Evolutionary conservation across 208 protist genomes (phyloP).

Genomic region (Phytomonas francai): DNA sequence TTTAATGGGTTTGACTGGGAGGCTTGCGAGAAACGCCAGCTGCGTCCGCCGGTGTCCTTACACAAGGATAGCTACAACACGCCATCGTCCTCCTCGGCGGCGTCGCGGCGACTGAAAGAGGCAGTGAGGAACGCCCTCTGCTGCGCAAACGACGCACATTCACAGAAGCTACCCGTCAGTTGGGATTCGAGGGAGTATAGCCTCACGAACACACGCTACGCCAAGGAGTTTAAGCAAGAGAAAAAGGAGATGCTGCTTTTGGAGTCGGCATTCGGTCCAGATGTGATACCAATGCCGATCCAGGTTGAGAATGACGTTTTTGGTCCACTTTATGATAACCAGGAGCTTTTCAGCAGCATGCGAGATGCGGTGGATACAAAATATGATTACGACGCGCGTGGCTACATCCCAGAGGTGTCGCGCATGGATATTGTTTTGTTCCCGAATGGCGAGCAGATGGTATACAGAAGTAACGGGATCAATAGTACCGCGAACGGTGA

Average conservation of each 20-base stretch:
- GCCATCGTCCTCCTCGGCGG: constrained; percentile 16
- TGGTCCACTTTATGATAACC: constrained; percentile 28
- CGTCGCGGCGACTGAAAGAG: constrained; percentile 20
- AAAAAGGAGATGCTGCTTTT: constrained; percentile 30
- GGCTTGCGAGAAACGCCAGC: constrained; percentile 34
- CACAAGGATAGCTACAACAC: constrained; percentile 43
- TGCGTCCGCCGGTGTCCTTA: constrained; percentile 47
- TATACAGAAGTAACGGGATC: background rate
- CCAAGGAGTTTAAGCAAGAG: constrained; percentile 25
- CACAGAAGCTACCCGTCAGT: background rate
- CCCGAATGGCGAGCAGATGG: background rate
- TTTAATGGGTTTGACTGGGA: constrained; percentile 73
- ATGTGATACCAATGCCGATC: constrained; percentile 21
- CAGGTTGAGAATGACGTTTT: constrained; percentile 39
- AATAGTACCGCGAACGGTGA: background rate
- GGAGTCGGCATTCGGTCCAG: constrained; percentile 22
- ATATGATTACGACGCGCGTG: constrained; percentile 12
- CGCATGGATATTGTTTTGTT: background rate
- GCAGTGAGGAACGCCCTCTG: constrained; percentile 19
- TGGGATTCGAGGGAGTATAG: background rate
- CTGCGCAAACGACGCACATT: constrained; percentile 3
- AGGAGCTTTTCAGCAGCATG: constrained; percentile 54
- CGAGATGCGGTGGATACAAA: constrained; percentile 26
- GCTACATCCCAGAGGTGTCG: constrained; percentile 9
- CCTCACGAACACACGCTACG: constrained; percentile 15